Conservation (phyloP, 768 basidiomycete species). For the Lepiota subincarnata region DNA sequence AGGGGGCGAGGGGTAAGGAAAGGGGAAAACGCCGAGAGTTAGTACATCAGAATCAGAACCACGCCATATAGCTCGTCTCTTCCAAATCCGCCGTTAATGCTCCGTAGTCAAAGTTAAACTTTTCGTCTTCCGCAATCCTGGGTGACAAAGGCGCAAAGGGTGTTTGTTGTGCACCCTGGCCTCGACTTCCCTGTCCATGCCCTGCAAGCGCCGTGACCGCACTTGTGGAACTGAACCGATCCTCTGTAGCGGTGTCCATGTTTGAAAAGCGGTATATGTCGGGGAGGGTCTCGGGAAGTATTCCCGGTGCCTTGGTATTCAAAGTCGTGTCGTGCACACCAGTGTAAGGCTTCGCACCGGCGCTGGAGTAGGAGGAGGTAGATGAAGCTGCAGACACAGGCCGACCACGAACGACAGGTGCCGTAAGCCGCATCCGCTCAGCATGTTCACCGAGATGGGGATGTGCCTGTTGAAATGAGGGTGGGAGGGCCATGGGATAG, state of each 20-base stretch:
- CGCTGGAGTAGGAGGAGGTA: background rate
- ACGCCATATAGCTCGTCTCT: slow-evolving; percentile 66
- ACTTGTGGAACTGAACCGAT: slow-evolving; percentile 25
- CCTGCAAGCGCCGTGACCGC: slow-evolving; percentile 22
- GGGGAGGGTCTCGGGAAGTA: slow-evolving; percentile 30
- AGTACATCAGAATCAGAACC: slow-evolving; percentile 42
- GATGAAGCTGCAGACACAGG: slow-evolving; percentile 2
- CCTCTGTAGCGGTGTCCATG: slow-evolving; percentile 37
- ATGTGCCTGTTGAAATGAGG: slow-evolving; percentile 34
- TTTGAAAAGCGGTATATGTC: slow-evolving; percentile 45
- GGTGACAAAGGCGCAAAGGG: slow-evolving; percentile 45
- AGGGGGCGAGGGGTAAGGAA: background rate
- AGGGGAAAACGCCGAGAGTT: background rate
- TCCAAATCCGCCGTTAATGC: slow-evolving; percentile 51
- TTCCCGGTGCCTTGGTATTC: slow-evolving; percentile 9
- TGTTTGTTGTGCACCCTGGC: slow-evolving; percentile 22
- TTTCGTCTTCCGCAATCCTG: slow-evolving; percentile 49
- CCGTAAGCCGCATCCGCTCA: slow-evolving; percentile 23
- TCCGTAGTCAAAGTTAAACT: slow-evolving; percentile 61
- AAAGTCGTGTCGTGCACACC: slow-evolving; percentile 6
- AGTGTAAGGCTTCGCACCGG: slow-evolving; percentile 2
- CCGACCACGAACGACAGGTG: background rate
- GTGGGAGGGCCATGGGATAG: slow-evolving; percentile 23
- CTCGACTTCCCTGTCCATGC: too few relatives aligned
- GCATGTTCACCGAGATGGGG: slow-evolving; percentile 28